Evolutionary conservation across 2,329 filamentous ascomycete genomes (phyloP), one percentile per base, ranked within the genome.

Genomic region (Trichoderma harzianum): DNA sequence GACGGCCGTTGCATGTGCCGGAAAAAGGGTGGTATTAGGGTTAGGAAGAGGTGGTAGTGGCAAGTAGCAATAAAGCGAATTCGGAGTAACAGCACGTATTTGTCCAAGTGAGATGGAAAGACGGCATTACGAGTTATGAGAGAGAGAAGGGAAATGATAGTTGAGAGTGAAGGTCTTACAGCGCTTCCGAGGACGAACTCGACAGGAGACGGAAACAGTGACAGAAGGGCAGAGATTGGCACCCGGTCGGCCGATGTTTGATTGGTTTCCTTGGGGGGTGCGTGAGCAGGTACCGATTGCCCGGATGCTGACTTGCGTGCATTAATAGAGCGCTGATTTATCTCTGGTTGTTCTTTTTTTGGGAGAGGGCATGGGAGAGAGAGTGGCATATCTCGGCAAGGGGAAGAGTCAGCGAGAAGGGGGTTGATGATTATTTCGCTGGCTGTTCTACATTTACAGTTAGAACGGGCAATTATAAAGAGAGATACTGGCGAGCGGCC

Each of bases 271-370:
- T 10, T 1, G 1, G 39, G 47, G 21, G 30, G 21, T 28, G 34
- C 7, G 39, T 21, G 65, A 58, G 65, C 51, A 63, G 61, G 14
- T 63, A 63, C 65, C 65, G 51, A 55, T 32, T 68, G 55, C 55
- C 36, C 58, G 65, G 65, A 68, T 43, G 65, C 36, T 51, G 43
- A 55, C 63, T 28, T 66, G 63, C 30, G 30, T 66, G 63, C 30
- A 55, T 26, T 28, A 51, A 66, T 55, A 66, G 47, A 36, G 55
- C 60, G 65, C 65, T 68, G 65, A 68, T 43, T 7, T 39, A 24
- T 18, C 18, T 63, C 32, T 24, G 18, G 11, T 3, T 64, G 12
- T 47, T n/a, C 32, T 32, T 51, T 26, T 30, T 12, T 53, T 10
- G 18, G 26, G 32, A 21, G 34, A n/a, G 47, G 34, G 16, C 21